Base-by-base conservation (phyloP, 2,329 filamentous ascomycete genomes). In the Penicillium sclerotiorum region DNA sequence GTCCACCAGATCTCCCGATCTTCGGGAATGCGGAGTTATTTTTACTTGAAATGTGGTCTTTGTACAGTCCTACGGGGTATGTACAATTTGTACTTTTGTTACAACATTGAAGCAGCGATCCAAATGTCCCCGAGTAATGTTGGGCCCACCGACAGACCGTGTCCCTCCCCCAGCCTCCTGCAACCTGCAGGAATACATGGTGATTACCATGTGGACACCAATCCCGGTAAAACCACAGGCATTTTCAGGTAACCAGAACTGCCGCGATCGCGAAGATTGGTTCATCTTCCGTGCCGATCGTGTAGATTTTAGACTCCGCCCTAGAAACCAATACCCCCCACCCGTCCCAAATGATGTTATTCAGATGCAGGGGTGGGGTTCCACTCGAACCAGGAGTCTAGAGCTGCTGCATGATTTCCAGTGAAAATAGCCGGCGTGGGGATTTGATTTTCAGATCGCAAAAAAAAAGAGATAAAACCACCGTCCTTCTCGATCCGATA, bases 401-500 rank as follows among this genome's bases (percentile, higher is more conserved):
- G 45, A 52, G 32, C 43, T 46, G 9, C 21, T 37, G 30, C 39
- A 42, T 38, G 27, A 36, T 57, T 49, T 28, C 30, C 15, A 37
- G 22, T 28, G 32, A 53, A 8, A 42, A 49, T 52, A 48, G 37
- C 44, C 38, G 47, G 41, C 36, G 27, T 32, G 27, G 25, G 23
- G 50, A 37, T 27, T 47, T 21, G 52, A 50, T 55, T 41, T 44
- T 33, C 40, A 47, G 46, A n/a, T n/a, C n/a, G n/a, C n/a, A n/a
- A n/a, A n/a, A n/a, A n/a, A n/a, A 23, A 37, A 40, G 54, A 57
- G 18, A 33, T 52, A 57, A 49, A 60, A 52, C 41, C 47, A 44
- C 17, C 30, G 41, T 21, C 20, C 41, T 22, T 36, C 11, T 36
- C 36, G 11, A 8, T 22, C 13, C n/a, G n/a, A n/a, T n/a, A n/a